Percentiles rank a stretch among this genome's conserved stretches.
phyloP scores from a whole-genome alignment of 164 flowering plant species.

The Piper betle region DNA sequence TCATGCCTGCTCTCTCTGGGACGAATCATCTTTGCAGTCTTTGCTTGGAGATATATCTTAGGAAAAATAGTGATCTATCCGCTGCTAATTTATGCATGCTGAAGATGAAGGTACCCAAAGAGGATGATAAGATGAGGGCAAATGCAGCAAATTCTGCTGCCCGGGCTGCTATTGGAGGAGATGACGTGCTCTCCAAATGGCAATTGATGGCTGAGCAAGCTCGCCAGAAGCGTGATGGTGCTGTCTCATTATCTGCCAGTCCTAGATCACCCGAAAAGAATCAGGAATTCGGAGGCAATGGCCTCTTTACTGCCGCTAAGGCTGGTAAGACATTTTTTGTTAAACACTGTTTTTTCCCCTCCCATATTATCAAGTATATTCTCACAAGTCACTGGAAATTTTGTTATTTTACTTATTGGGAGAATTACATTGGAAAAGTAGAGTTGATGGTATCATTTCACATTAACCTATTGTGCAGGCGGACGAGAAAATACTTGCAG shows the following conservation, averaged over 20 bases:
- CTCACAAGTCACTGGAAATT: neutral
- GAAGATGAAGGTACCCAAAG: conserved; percentile 51
- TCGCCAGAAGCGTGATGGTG: conserved; percentile 74
- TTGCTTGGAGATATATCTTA: neutral
- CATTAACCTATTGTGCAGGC: conserved; percentile 19
- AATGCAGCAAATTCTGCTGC: conserved; percentile 98
- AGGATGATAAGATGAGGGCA: conserved; percentile 90
- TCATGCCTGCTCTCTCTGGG: too few relatives aligned
- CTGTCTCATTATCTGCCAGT: conserved; percentile 15
- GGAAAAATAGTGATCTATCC: neutral
- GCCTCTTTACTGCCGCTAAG: conserved; percentile 16
- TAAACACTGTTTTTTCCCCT: neutral
- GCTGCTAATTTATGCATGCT: neutral
- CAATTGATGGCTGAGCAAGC: conserved; percentile 95
- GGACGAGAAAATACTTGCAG: conserved; percentile 34
- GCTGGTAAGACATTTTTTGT: conserved; percentile 47
- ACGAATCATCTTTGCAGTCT: too few relatives aligned
- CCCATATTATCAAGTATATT: neutral
- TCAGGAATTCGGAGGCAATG: conserved; percentile 45
- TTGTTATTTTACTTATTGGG: too few relatives aligned
- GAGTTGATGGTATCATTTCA: neutral
- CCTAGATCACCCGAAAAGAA: neutral
- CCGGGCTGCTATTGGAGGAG: conserved; percentile 95
- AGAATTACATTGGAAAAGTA: neutral
- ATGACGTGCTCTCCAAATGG: conserved; percentile 87